A percentile compares a stretch with the other conserved stretches of the same genome.
phyloP scores from a whole-genome alignment of 192 early-diverging fungal genomes.

The Backusella tuberculispora region DNA sequence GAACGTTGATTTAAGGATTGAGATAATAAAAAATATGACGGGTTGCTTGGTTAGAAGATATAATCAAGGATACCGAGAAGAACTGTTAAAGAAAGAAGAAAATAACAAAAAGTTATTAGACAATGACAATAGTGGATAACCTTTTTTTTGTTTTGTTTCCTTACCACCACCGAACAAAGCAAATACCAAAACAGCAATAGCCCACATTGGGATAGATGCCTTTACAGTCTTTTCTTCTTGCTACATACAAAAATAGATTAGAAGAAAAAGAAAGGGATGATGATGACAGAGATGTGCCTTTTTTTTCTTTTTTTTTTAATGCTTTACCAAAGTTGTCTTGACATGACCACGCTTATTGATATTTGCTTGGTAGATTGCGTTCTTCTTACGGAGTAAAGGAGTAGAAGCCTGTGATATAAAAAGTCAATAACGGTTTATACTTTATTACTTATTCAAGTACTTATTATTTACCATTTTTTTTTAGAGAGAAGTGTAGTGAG shows the following conservation, averaged over 20 bases:
- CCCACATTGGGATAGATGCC: constrained; percentile 26
- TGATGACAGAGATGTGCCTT: not conserved
- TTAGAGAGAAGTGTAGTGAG: not conserved
- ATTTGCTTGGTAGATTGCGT: constrained; percentile 40
- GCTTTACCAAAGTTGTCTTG: constrained; percentile 37
- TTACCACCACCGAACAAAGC: constrained; percentile 22
- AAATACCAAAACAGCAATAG: constrained; percentile 25
- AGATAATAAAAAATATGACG: not conserved
- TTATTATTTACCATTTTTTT: constrained; percentile 12
- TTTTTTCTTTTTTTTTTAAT: not conserved
- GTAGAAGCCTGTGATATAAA: constrained; percentile 29
- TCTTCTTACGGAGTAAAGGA: constrained; percentile 42
- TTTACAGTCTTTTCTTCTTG: constrained; percentile 29
- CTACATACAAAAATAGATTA: constrained; percentile 13
- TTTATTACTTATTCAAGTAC: not conserved
- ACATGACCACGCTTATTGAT: constrained; percentile 43
- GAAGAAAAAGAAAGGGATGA: not conserved
- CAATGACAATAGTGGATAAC: too few relatives aligned
- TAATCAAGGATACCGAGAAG: not conserved
- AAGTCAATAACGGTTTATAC: not conserved
- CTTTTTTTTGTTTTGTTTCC: not conserved
- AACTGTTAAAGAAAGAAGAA: not conserved
- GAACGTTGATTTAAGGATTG: not conserved
- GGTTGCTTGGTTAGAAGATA: not conserved
- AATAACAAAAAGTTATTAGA: not conserved